Base-by-base conservation (phyloP, 2,329 filamentous ascomycete species). In the Aspergillus bombycis region DNA sequence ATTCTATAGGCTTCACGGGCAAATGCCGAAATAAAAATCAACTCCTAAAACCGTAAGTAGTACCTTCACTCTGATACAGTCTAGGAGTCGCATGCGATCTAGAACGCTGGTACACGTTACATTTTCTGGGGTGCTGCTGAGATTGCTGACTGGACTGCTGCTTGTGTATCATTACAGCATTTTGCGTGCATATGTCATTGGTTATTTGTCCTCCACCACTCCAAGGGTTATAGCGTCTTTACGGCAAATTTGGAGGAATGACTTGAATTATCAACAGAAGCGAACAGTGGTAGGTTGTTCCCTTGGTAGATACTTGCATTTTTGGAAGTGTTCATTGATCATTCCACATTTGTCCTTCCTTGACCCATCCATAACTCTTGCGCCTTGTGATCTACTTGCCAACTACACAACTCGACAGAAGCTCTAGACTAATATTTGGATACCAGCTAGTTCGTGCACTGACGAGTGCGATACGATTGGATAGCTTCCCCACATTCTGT, bases 401-500 rank as follows among this genome's bases (percentile, higher is more conserved):
- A 52, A 52, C 19, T 23, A 21, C 19, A 30, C 19, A 10, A 52
- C 21, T 6, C 2, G 19, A 52, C 12, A 32, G 28, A 32, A 11
- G 26, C 6, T 55, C 23, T 21, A 55, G 34, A 38, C 52, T 55
- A 12, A 55, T 26, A 38, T 2, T 48, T 45, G 48, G n/a, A 57
- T 52, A 62, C 52, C 62, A 84, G 82, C 63, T 83, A 53, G 66
- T 67, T 52, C 71, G 69, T 43, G 74, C 80, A 56, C 68, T 84
- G 36, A 74, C 71, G 43, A 72, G 74, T 64, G 75, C 80, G 30
- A 68, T 82, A 41, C 78, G 78, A 43, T 67, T 80, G 46, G 78
- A 84, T 68, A 79, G 80, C 57, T 85, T 86, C 65, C 82, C 84
- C 38, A 76, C 83, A 4, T 85, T 83, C 64, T 86, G 84, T 70